A percentile compares a stretch with the other conserved stretches of the same genome.
Evolutionary conservation across 345 rosid species (phyloP).

Genomic region (Anastatica hierochuntica): DNA sequence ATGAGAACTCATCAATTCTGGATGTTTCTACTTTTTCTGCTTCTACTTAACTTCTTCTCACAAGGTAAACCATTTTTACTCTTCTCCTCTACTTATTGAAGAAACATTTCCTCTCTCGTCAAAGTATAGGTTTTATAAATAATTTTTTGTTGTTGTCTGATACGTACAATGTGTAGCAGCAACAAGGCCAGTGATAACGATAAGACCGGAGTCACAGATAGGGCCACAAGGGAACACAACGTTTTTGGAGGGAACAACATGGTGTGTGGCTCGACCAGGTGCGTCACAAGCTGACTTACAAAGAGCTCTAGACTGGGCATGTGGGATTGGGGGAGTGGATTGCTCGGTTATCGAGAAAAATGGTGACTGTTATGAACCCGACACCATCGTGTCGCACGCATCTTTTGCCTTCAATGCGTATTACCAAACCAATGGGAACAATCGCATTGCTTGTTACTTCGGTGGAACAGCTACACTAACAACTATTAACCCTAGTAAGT

Average conservation of each 20-base stretch:
- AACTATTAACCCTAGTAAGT: constrained; percentile 65
- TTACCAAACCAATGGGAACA: constrained; percentile 69
- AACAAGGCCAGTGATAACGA: constrained; percentile 28
- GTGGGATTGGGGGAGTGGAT: constrained; percentile 78
- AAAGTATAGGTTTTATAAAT: too few relatives aligned
- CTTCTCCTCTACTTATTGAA: not conserved
- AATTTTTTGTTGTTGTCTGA: too few relatives aligned
- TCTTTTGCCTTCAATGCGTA: constrained; percentile 79
- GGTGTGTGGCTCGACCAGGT: constrained; percentile 76
- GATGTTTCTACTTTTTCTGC: not conserved
- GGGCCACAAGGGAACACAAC: constrained; percentile 83
- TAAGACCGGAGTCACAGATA: constrained; percentile 34
- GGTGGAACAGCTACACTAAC: constrained; percentile 66
- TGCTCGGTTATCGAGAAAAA: constrained; percentile 55
- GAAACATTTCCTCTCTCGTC: too few relatives aligned
- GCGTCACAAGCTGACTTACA: constrained; percentile 66
- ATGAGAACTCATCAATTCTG: constrained; percentile 15
- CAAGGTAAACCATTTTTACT: constrained; percentile 6
- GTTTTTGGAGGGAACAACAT: constrained; percentile 61
- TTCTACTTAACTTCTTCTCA: constrained; percentile 9
- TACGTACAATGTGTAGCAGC: constrained; percentile 9
- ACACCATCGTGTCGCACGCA: constrained; percentile 71
- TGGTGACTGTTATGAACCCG: constrained; percentile 68
- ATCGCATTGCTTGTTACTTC: constrained; percentile 77
- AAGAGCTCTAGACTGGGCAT: constrained; percentile 92